Conservation (phyloP, 2,329 filamentous ascomycete species). For the Cryphonectria nitschkei region DNA sequence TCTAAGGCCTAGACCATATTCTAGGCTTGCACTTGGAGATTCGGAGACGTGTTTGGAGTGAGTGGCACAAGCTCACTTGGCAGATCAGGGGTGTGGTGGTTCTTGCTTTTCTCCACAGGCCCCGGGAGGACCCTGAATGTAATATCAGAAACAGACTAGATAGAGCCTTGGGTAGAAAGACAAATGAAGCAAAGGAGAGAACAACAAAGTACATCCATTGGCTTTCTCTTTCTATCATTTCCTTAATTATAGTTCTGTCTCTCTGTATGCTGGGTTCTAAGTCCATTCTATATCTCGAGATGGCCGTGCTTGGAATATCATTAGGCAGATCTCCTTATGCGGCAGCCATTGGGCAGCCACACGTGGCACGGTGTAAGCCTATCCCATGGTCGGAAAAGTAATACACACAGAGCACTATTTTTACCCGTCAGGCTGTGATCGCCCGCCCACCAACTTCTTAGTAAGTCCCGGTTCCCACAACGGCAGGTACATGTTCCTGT, state of each 20-base stretch:
- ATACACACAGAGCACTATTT: background rate
- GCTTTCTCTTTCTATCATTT: background rate
- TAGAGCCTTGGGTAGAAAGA: background rate
- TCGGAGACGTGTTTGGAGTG: too few species aligned
- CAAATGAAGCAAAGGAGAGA: too few species aligned
- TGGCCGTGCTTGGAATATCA: background rate
- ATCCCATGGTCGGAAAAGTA: background rate
- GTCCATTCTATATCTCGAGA: background rate
- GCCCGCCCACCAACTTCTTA: background rate
- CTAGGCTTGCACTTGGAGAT: background rate
- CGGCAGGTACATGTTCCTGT: background rate
- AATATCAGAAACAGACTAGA: background rate
- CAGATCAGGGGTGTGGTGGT: background rate
- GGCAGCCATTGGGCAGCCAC: background rate
- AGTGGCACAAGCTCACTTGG: background rate
- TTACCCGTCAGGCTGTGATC: background rate
- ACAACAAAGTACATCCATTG: background rate
- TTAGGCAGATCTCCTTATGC: background rate
- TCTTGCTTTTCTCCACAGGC: background rate
- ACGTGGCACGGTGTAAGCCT: slow-evolving; percentile 8
- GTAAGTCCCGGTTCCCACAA: background rate
- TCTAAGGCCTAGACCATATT: background rate
- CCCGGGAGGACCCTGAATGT: background rate
- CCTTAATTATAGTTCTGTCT: background rate
- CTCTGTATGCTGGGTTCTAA: background rate